Conservation (phyloP, 192 early-diverging fungal genomes). For the Coemansia sp. region DNA sequence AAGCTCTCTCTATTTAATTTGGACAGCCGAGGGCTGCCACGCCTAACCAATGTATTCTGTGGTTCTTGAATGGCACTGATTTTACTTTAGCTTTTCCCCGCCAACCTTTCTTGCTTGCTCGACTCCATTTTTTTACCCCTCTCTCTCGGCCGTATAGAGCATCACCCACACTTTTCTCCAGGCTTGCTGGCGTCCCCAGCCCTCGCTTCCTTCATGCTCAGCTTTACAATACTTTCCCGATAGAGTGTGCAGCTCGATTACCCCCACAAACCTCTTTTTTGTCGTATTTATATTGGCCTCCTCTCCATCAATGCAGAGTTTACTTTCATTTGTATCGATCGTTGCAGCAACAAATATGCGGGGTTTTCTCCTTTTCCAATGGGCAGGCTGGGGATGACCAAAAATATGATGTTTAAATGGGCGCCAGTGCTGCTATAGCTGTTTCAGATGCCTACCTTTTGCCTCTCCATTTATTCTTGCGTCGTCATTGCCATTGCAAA, state of each 20-base stretch:
- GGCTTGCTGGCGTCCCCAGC: background rate
- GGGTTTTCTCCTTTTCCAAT: background rate
- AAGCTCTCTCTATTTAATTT: too few relatives aligned
- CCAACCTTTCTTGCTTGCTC: background rate
- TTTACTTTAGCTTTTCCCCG: background rate
- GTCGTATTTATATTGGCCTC: background rate
- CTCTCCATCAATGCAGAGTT: constrained; percentile 1
- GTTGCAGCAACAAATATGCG: constrained; percentile 3
- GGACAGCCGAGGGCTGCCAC: too few relatives aligned
- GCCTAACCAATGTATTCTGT: too few relatives aligned
- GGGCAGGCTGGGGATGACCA: background rate
- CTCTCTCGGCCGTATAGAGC: background rate
- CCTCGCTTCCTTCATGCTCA: background rate
- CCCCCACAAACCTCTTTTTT: background rate
- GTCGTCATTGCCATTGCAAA: background rate
- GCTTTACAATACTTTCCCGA: background rate
- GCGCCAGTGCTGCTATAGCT: background rate
- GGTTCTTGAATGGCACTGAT: too few relatives aligned
- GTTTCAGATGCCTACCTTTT: background rate
- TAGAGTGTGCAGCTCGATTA: background rate
- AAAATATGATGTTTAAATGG: background rate
- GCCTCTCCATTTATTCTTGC: background rate
- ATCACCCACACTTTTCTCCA: constrained; percentile 6
- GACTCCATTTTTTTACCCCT: background rate
- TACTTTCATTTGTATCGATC: background rate